These are phyloP conservation scores for Candida schatavii DNA, from an alignment of 805 yeast species.

Conservation along the genomic window DNA sequence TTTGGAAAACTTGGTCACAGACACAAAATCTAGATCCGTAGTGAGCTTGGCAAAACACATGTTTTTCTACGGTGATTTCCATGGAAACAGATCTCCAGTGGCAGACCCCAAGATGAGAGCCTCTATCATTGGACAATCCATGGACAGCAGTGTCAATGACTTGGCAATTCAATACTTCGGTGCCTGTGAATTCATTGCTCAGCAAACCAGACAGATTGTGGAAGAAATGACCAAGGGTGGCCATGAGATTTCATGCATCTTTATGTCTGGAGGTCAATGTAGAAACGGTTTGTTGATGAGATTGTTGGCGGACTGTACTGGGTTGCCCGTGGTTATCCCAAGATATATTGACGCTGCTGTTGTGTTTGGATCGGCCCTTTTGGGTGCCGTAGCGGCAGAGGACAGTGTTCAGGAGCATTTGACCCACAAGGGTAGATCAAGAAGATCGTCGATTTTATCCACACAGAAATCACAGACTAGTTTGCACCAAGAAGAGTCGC, in stretches of 20 bases:
- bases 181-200: conserved; percentile 96
- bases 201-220: conserved; percentile 93
- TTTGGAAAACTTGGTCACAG: conserved; percentile 62
- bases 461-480: conserved; percentile 29
- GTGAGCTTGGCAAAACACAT: conserved; percentile 78
- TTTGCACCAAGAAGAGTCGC: conserved; percentile 34
- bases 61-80: conserved; percentile 93
- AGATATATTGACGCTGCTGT: conserved; percentile 96
- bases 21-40: conserved; percentile 62
- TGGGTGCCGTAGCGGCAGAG: conserved; percentile 92
- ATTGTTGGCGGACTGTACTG: conserved; percentile 88
- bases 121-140: conserved; percentile 84
- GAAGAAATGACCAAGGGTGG: conserved; percentile 82
- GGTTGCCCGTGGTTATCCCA: conserved; percentile 88
- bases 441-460: conserved; percentile 32
- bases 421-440: conserved; percentile 27
- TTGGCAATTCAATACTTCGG: conserved; percentile 84
- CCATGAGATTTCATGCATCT: conserved; percentile 70
- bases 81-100: conserved; percentile 96
- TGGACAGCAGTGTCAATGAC: conserved; percentile 84
- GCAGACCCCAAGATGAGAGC: conserved; percentile 95
- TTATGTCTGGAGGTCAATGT: conserved; percentile 96
- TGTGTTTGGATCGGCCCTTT: conserved; percentile 90
- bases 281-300: conserved; percentile 87
- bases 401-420: conserved; percentile 46